phyloP scores from a whole-genome alignment of 179 eudicot genomes.

The Corrigiola litoralis region DNA sequence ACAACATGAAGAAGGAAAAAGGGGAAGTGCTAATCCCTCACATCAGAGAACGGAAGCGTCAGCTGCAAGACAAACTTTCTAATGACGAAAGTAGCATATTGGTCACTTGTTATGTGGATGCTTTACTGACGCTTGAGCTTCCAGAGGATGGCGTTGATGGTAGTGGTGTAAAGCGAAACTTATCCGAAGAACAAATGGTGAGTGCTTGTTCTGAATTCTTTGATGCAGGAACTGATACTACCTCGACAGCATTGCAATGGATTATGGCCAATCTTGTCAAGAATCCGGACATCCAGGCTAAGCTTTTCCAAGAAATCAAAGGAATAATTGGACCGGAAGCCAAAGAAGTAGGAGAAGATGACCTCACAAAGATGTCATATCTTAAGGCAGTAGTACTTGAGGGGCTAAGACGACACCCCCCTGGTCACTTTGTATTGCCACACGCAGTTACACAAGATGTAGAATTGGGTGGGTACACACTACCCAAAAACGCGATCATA shows the following conservation, averaged over 20 bases:
- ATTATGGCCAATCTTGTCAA: conserved; percentile 23
- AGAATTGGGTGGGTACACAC: conserved; percentile 1
- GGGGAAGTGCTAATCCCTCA: conserved; percentile 4
- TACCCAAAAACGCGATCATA: conserved; percentile 6
- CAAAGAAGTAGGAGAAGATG: neutral
- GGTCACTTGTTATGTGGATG: conserved; percentile 11
- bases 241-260: conserved; percentile 18
- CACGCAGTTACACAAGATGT: conserved; percentile 13
- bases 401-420: conserved; percentile 14
- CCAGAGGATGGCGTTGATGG: neutral
- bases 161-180: neutral
- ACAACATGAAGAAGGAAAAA: conserved; percentile 4
- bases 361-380: conserved; percentile 7
- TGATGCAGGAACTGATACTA: conserved; percentile 10
- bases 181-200: conserved; percentile 7
- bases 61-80: neutral
- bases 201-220: conserved; percentile 11
- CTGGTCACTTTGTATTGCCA: conserved; percentile 15
- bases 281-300: conserved; percentile 3
- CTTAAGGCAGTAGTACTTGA: conserved; percentile 8
- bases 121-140: conserved; percentile 1
- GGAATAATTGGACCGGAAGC: neutral
- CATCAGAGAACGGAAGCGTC: conserved; percentile 3
- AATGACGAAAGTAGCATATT: neutral
- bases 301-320: conserved; percentile 12